These are phyloP conservation scores for Suillus sp. DNA, from an alignment of 768 basidiomycete species.

Conservation along the genomic window DNA sequence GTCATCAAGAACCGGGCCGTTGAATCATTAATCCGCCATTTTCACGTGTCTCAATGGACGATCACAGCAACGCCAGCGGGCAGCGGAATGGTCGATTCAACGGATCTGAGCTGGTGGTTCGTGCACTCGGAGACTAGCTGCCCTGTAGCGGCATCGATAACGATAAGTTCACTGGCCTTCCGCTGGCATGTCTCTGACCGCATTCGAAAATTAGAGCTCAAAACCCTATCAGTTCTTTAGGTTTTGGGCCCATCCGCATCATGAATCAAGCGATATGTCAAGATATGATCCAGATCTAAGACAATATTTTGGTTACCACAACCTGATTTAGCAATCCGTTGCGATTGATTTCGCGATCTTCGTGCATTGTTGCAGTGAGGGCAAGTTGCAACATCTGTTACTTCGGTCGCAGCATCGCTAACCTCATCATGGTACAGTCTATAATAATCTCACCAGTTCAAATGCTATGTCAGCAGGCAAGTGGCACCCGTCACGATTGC, in stretches of 20 bases:
- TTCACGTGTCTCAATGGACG: background rate
- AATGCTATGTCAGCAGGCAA: constrained; percentile 56
- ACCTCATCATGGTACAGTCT: background rate
- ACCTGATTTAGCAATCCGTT: background rate
- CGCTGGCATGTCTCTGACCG: background rate
- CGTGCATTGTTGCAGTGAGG: background rate
- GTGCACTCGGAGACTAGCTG: background rate
- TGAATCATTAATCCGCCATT: background rate
- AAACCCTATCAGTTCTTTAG: background rate
- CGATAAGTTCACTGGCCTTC: constrained; percentile 1
- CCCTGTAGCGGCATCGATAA: background rate
- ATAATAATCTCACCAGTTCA: constrained; percentile 17
- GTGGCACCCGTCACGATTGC: constrained; percentile 24
- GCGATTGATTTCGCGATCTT: background rate
- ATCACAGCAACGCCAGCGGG: background rate
- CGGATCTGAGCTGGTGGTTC: background rate
- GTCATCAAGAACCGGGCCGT: background rate
- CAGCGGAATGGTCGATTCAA: background rate
- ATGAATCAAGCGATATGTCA: background rate
- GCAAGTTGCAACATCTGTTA: background rate
- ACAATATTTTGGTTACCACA: constrained; percentile 1
- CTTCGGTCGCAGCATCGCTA: background rate
- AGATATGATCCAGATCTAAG: constrained; percentile 1
- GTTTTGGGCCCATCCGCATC: background rate
- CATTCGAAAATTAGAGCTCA: background rate